Percentiles rank a stretch among this genome's conserved stretches.
Conservation (phyloP, 345 rosid genomes). For the Heritiera littoralis region DNA sequence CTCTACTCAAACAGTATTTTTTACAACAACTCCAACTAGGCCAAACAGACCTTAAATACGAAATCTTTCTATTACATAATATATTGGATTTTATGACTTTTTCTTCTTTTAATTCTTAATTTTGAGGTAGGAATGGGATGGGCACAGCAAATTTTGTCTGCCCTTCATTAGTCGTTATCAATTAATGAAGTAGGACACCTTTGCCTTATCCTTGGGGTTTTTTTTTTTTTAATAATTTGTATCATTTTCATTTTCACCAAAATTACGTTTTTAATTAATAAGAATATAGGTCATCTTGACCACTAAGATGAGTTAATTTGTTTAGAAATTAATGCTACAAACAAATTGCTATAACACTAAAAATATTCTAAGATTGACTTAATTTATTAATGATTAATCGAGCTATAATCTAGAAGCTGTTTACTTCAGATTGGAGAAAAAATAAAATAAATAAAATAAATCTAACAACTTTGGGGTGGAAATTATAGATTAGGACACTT, state of each 20-base stretch:
- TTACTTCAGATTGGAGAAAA: too few relatives aligned
- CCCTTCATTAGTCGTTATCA: background rate
- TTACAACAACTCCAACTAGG: too few relatives aligned
- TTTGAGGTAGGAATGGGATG: background rate
- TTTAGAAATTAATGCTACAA: background rate
- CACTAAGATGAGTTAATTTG: background rate
- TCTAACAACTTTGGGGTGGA: background rate
- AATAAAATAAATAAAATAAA: background rate
- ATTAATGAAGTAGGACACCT: background rate
- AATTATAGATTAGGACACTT: constrained; percentile 1
- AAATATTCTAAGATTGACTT: background rate
- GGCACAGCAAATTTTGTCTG: background rate
- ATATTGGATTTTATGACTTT: too few relatives aligned
- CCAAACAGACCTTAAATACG: too few relatives aligned
- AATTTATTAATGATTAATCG: background rate
- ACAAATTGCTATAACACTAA: background rate
- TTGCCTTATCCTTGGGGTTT: background rate
- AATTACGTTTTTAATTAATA: background rate
- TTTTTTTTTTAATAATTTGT: background rate
- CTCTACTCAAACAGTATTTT: too few relatives aligned
- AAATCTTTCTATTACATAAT: too few relatives aligned
- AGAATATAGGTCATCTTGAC: background rate
- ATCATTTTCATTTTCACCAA: background rate
- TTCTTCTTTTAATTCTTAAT: background rate
- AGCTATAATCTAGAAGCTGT: background rate